Percentiles rank a stretch among this genome's conserved stretches.
Conservation (phyloP, 2,329 filamentous ascomycete genomes). For the Curvularia sp. region DNA sequence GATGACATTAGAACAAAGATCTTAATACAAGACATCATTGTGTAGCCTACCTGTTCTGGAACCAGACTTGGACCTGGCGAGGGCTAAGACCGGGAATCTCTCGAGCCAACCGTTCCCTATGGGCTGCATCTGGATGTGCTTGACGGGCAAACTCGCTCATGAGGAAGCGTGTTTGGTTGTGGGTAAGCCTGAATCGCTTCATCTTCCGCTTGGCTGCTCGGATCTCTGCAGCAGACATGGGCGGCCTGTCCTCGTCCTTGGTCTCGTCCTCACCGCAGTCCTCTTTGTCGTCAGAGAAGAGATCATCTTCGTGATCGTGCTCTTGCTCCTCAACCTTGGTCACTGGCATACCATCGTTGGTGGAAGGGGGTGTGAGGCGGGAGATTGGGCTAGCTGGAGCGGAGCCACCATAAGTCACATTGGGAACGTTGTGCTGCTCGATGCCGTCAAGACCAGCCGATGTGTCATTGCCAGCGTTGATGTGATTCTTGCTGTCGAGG, state of each 20-base stretch:
- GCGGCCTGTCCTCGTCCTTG: constrained; percentile 45
- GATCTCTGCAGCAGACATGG: constrained; percentile 57
- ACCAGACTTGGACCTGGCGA: constrained; percentile 96
- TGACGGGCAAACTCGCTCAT: constrained; percentile 98
- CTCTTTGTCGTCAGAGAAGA: constrained; percentile 51
- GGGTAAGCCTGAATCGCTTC: constrained; percentile 88
- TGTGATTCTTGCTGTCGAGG: constrained; percentile 47
- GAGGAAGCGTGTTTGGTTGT: constrained; percentile 95
- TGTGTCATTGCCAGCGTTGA: constrained; percentile 34
- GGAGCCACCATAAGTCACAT: constrained; percentile 52
- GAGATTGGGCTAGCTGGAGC: constrained; percentile 56
- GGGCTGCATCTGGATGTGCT: constrained; percentile 89
- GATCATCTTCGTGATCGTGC: constrained; percentile 38
- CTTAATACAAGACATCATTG: not conserved
- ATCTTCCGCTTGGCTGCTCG: constrained; percentile 61
- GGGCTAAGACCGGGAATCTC: constrained; percentile 93
- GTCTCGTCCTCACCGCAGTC: constrained; percentile 38
- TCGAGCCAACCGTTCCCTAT: constrained; percentile 82
- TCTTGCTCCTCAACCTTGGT: constrained; percentile 50
- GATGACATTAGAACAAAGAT: constrained; percentile 22
- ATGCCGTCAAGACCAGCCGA: constrained; percentile 47
- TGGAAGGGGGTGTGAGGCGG: constrained; percentile 55
- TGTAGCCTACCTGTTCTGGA: constrained; percentile 83
- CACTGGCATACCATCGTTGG: constrained; percentile 44
- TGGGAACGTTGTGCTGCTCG: constrained; percentile 45